A percentile compares a stretch with the other conserved stretches of the same genome.
Evolutionary conservation across 225 moss, liverwort and hornwort species (phyloP).

Genomic region (Pleurozium schreberi): DNA sequence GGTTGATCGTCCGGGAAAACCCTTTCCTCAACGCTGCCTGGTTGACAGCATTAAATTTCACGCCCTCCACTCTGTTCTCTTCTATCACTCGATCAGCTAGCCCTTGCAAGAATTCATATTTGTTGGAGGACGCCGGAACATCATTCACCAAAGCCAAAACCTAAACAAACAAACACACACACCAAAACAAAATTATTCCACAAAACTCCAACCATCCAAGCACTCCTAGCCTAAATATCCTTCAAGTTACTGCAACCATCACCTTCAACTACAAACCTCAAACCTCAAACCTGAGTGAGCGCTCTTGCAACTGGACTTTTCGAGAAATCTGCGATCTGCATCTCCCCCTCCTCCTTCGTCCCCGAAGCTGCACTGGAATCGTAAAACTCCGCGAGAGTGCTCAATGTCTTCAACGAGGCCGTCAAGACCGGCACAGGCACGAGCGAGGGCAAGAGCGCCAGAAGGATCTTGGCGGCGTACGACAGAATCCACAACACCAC

Average conservation of each 20-base stretch:
- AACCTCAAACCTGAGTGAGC: slow-evolving; percentile 35
- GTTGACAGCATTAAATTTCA: slow-evolving; percentile 49
- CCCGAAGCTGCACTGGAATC: not conserved
- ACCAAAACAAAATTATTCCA: not conserved
- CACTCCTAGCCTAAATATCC: too few relatives aligned
- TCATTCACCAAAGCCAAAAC: slow-evolving; percentile 68
- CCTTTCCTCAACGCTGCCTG: slow-evolving; percentile 46
- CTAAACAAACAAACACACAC: slow-evolving; percentile 7
- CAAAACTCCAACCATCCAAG: not conserved
- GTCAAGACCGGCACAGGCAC: slow-evolving; percentile 26
- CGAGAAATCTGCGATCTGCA: not conserved
- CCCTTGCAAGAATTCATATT: slow-evolving; percentile 51
- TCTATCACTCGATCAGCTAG: slow-evolving; percentile 64
- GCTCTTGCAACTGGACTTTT: slow-evolving; percentile 47
- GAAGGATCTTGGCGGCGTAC: slow-evolving; percentile 24
- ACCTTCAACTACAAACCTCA: not conserved
- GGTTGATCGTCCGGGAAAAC: slow-evolving; percentile 50
- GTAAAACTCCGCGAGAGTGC: not conserved
- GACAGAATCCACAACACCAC: slow-evolving; percentile 38
- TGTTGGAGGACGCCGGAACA: slow-evolving; percentile 58
- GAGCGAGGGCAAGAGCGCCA: slow-evolving; percentile 35
- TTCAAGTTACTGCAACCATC: not conserved
- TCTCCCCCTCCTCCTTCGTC: not conserved
- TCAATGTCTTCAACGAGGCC: slow-evolving; percentile 3
- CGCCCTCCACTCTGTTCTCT: slow-evolving; percentile 53